Evolutionary conservation across 2,329 filamentous ascomycete species (phyloP), one percentile per base, ranked within the genome.

Genomic region (Beauveria sp.): DNA sequence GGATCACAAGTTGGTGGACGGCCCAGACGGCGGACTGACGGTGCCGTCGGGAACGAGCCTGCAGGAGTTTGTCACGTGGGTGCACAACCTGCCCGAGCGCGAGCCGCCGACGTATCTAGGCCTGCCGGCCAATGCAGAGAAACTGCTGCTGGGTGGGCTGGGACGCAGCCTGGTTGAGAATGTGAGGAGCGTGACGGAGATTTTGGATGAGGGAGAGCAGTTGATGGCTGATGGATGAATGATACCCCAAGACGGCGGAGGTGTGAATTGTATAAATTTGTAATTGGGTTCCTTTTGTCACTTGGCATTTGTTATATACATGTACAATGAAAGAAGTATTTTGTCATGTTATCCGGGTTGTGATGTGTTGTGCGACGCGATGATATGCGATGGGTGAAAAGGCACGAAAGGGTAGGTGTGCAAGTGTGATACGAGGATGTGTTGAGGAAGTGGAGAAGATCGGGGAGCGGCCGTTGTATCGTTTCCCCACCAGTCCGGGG

Each of bases 21-120:
- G 84, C 16, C 78, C 75, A 1, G 77, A 80, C 50, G 86, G 86
- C 40, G 84, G 82, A 8, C 80, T 98, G 18, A 80, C 85, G 18
- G 86, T 97, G 53, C 95, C 95, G 0, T 84, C 84, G 50, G 88
- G 90, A 48, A 97, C 93, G 1, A 87, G 85, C 54, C 85, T 96
- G 72, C 85, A 88, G 65, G 91, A 96, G 70, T 98, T 98, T 73
- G 88, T 89, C 75, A 82, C 83, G 43, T 99, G 96, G 96, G 91
- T 99, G 64, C 90, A 96, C 69, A 86, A 85, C 64, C 80, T 99
- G 64, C 95, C 95, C 0, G 95, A 99, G 81, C 87, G 95, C 69
- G 95, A 99, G 75, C 96, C 96, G 31, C 95, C 95, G 5, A 96
- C 92, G 1, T 99, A 96, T 72, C 81, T 99, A 18, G 96, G 95